Evolutionary conservation across 306 rosid species (phyloP).

Genomic region (Prinsepia uniflora): DNA sequence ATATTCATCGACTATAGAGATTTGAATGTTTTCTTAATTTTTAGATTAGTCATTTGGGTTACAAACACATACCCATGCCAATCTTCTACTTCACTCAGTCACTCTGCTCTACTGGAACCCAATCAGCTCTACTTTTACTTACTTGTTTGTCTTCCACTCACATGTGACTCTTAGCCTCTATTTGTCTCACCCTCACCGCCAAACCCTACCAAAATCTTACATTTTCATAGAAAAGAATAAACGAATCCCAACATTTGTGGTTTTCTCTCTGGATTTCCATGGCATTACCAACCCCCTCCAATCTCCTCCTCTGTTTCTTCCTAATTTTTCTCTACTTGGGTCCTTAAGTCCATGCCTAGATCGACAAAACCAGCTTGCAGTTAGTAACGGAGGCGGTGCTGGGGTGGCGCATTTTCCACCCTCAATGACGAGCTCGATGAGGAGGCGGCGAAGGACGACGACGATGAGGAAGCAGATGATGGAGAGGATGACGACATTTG

Average conservation of each 20-base stretch:
- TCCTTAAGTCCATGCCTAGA: slow-evolving; percentile 28
- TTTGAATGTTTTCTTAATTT: no score
- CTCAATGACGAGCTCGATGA: slow-evolving; percentile 31
- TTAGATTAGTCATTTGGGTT: no score
- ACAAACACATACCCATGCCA: no score
- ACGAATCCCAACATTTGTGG: neutral
- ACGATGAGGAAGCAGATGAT: slow-evolving; percentile 21
- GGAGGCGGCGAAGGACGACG: slow-evolving; percentile 5
- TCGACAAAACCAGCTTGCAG: slow-evolving; percentile 51
- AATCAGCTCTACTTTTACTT: slow-evolving; percentile 11
- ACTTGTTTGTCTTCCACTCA: slow-evolving; percentile 16
- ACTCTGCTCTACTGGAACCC: no score
- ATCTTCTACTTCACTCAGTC: no score
- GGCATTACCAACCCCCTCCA: slow-evolving; percentile 21
- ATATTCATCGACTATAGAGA: no score
- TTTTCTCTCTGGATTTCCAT: slow-evolving; percentile 16
- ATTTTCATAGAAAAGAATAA: neutral
- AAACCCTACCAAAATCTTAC: neutral
- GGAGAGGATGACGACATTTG: no score
- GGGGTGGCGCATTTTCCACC: slow-evolving; percentile 53
- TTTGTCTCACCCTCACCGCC: neutral
- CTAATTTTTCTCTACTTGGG: slow-evolving; percentile 9
- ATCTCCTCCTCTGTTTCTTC: slow-evolving; percentile 23
- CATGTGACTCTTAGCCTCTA: slow-evolving; percentile 55
- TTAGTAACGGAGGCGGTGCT: slow-evolving; percentile 49